Evolutionary conservation across 108 stramenopile genomes (phyloP).

Genomic region (Fragilaria radians): DNA sequence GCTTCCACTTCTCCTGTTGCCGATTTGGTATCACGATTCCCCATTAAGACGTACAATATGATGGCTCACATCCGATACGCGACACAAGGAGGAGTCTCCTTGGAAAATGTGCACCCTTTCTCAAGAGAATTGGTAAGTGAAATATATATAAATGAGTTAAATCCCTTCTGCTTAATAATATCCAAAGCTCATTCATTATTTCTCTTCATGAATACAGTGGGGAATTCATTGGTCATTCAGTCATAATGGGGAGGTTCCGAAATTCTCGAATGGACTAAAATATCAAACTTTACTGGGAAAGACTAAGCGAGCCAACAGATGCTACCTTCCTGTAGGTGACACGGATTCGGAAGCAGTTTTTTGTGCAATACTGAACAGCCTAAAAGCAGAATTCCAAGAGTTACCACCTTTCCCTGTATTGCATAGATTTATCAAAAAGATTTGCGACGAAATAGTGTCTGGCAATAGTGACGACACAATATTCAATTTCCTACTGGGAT

Average conservation of each 20-base stretch:
- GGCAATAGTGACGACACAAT: slow-evolving; percentile 61
- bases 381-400: slow-evolving; percentile 58
- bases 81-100: slow-evolving; percentile 61
- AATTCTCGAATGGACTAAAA: slow-evolving; percentile 16
- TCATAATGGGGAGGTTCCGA: slow-evolving; percentile 90
- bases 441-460: slow-evolving; percentile 62
- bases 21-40: slow-evolving; percentile 54
- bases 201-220: slow-evolving; percentile 21
- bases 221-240: slow-evolving; percentile 80
- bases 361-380: slow-evolving; percentile 84
- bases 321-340: slow-evolving; percentile 74
- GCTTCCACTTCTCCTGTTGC: slow-evolving; percentile 66
- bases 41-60: slow-evolving; percentile 84
- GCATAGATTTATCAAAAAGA: slow-evolving; percentile 48
- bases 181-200: too few relatives aligned
- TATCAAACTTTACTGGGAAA: slow-evolving; percentile 20
- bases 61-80: slow-evolving; percentile 90
- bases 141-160: too few relatives aligned
- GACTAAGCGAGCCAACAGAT: slow-evolving; percentile 9
- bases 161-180: too few relatives aligned
- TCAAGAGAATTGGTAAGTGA: slow-evolving; percentile 53
- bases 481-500: slow-evolving; percentile 82
- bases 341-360: slow-evolving; percentile 91
- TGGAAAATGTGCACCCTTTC: slow-evolving; percentile 93
- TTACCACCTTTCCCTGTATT: slow-evolving; percentile 76